Conservation (phyloP, 2,329 filamentous ascomycete species). For the Neocucurbitaria cava region DNA sequence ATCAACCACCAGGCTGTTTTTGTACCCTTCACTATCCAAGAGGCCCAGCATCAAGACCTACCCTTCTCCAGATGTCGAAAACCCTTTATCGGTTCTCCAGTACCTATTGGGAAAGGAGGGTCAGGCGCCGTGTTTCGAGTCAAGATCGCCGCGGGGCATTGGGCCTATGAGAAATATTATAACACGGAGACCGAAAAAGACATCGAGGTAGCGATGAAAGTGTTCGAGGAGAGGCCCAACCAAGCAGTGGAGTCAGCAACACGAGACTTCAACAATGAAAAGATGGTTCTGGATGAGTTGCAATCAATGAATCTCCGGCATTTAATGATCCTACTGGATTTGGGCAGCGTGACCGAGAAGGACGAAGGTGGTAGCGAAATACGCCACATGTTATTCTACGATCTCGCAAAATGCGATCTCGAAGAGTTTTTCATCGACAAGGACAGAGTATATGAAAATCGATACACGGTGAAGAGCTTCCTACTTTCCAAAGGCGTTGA, state of each 20-base stretch:
- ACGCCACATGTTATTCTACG: constrained; percentile 1
- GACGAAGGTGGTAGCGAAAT: not conserved
- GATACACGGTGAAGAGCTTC: not conserved
- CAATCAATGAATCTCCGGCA: not conserved
- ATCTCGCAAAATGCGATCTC: constrained; percentile 3
- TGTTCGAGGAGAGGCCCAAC: not conserved
- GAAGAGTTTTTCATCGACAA: not conserved
- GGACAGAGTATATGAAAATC: not conserved
- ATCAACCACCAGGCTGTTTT: not conserved
- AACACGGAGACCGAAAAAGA: not conserved
- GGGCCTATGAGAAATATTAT: not conserved
- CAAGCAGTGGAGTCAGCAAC: not conserved
- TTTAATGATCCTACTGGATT: not conserved
- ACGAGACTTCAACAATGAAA: not conserved
- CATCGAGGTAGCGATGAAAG: not conserved
- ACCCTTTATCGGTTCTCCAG: not conserved
- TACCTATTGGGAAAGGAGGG: not conserved
- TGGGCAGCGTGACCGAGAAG: not conserved
- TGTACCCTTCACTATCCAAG: not conserved
- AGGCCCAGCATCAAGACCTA: not conserved
- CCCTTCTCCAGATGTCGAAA: not conserved
- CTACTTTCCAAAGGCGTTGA: not conserved
- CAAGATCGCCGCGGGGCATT: not conserved
- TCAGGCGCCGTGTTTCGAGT: not conserved
- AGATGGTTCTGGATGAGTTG: not conserved